Conservation (phyloP, 2,329 filamentous ascomycete genomes). For the Didymella sp. region DNA sequence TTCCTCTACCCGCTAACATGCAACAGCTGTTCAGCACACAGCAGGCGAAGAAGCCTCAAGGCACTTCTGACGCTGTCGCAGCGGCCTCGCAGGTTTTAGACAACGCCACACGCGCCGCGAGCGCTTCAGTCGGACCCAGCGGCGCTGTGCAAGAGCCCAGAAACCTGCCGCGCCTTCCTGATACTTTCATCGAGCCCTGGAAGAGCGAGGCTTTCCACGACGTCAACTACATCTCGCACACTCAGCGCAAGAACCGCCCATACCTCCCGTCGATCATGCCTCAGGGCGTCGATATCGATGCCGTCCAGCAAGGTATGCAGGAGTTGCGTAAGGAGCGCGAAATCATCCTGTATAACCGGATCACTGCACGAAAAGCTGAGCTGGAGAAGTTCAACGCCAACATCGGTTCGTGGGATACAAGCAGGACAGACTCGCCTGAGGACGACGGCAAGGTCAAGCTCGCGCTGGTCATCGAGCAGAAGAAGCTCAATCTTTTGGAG, state of each 20-base stretch:
- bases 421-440: slow-evolving; percentile 69
- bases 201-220: slow-evolving; percentile 55
- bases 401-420: slow-evolving; percentile 83
- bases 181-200: slow-evolving; percentile 61
- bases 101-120: slow-evolving; percentile 53
- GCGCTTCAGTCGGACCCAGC: slow-evolving; percentile 51
- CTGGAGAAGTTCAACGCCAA: slow-evolving; percentile 85
- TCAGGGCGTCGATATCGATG: slow-evolving; percentile 84
- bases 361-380: slow-evolving; percentile 83
- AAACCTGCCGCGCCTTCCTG: slow-evolving; percentile 51
- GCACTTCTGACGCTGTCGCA: slow-evolving; percentile 50
- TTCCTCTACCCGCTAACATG: slow-evolving; percentile 77
- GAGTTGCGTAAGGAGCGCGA: slow-evolving; percentile 84
- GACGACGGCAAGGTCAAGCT: slow-evolving; percentile 81
- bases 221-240: slow-evolving; percentile 83
- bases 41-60: slow-evolving; percentile 64
- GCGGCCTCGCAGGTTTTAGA: slow-evolving; percentile 60
- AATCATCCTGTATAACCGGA: slow-evolving; percentile 85
- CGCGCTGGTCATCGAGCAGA: slow-evolving; percentile 93
- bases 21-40: slow-evolving; percentile 84
- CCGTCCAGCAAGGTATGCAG: slow-evolving; percentile 41
- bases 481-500: slow-evolving; percentile 83
- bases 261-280: slow-evolving; percentile 90
- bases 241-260: slow-evolving; percentile 74
- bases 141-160: slow-evolving; percentile 44